phyloP scores from a whole-genome alignment of 164 flowering plant genomes.

The Protea cynaroides region DNA sequence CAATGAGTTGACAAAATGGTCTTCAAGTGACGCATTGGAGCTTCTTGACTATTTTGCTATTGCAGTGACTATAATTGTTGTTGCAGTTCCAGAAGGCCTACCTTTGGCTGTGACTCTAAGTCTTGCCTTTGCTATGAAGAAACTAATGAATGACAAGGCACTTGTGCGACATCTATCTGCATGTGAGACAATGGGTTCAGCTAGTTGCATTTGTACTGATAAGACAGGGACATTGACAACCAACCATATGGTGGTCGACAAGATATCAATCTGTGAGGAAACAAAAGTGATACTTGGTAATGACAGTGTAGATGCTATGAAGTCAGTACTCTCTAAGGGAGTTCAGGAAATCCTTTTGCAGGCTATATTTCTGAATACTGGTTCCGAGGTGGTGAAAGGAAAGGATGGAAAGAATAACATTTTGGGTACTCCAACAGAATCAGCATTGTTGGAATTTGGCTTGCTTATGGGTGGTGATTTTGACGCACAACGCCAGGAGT shows the following conservation, averaged over 20 bases:
- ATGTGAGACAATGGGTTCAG: slow-evolving; percentile 65
- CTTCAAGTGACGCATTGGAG: slow-evolving; percentile 31
- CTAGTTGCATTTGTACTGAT: slow-evolving; percentile 46
- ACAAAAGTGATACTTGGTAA: slow-evolving; percentile 15
- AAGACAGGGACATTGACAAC: slow-evolving; percentile 61
- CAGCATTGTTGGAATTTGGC: slow-evolving; percentile 67
- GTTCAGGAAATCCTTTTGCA: slow-evolving; percentile 28
- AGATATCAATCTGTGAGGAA: slow-evolving; percentile 32
- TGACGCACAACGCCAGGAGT: slow-evolving; percentile 26
- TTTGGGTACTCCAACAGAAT: slow-evolving; percentile 71
- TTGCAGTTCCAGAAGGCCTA: slow-evolving; percentile 59
- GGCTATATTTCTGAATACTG: slow-evolving; percentile 37
- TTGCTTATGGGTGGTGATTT: slow-evolving; percentile 53
- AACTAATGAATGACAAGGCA: slow-evolving; percentile 43
- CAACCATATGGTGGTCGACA: slow-evolving; percentile 42
- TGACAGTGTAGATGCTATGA: slow-evolving; percentile 8
- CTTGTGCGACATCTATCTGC: slow-evolving; percentile 48
- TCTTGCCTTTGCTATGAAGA: slow-evolving; percentile 58
- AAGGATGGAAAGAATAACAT: slow-evolving; percentile 50
- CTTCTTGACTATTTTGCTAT: slow-evolving; percentile 43
- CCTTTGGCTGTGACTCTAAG: slow-evolving; percentile 56
- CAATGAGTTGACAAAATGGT: slow-evolving; percentile 30
- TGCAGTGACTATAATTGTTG: slow-evolving; percentile 52
- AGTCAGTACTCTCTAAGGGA: slow-evolving; percentile 18
- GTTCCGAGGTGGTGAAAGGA: slow-evolving; percentile 53